Base-by-base conservation (phyloP, 352 stramenopile species). In the Plasmopara halstedii region DNA sequence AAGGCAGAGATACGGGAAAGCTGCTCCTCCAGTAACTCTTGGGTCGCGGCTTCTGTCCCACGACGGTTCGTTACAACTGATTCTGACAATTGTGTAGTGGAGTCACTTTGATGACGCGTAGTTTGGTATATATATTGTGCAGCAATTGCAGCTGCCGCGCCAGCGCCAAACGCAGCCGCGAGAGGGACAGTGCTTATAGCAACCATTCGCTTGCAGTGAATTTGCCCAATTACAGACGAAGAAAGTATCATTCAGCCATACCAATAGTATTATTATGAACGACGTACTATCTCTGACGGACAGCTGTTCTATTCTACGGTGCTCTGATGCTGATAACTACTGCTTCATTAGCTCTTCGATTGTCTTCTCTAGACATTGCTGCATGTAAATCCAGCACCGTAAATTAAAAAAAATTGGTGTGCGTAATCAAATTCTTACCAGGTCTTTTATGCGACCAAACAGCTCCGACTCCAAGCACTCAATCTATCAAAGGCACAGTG, bases 1-100 rank as follows among this genome's bases (percentile, higher is more conserved):
- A 98, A 99, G 4, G 94, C 72, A 23, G 63, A 61, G 58, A 97
- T 97, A 43, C 95, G 83, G 5, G 93, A 97, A 50, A 99, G 47
- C 42, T 92, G 78, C 65, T 94, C 83, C 31, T 60, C 47, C 46
- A 80, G 48, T 20, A 94, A 58, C 50, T 83, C 68, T 34, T 80
- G 51, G 14, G 79, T 56, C 40, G 62, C 59, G 25, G 62, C 70
- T 7, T 68, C 59, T 27, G 70, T 70, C 25, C 67, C 65, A 10
- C 35, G 42, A 0, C 37, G 11, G 4, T 31, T 27, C 29, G 46
- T 38, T 3, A 18, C 26, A 5, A 7, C 36, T 8, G 34, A 31
- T 40, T 42, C 40, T n/a, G 26, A 41, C 4, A n/a, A n/a, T 2
- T 17, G 14, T 3, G 21, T 17, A 18, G 10, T 42, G 5, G 6